Conservation (phyloP, 2,329 filamentous ascomycete genomes). For the Trichophyton mentagrophytes region DNA sequence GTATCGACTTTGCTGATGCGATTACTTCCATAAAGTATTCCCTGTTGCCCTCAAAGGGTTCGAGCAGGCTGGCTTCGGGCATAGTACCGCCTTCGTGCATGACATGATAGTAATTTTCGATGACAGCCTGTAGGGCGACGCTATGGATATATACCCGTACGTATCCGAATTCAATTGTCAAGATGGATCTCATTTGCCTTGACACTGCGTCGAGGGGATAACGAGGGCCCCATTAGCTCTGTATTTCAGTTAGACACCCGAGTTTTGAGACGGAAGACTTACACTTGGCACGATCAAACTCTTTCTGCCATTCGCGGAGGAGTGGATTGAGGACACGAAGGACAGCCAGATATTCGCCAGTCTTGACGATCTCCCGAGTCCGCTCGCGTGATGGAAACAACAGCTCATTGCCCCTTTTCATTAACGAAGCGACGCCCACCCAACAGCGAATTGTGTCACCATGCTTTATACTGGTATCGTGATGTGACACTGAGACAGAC, state of each 20-base stretch:
- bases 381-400: conserved; percentile 69
- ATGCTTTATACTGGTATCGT: conserved; percentile 13
- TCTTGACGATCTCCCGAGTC: conserved; percentile 70
- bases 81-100: conserved; percentile 9
- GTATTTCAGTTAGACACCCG: conserved; percentile 1
- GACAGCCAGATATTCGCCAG: conserved; percentile 62
- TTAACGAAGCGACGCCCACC: conserved; percentile 73
- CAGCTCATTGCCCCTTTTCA: conserved; percentile 71
- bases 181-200: conserved; percentile 33
- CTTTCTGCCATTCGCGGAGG: conserved; percentile 60
- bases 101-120: conserved; percentile 26
- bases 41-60: conserved; percentile 31
- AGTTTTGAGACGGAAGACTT: conserved; percentile 2
- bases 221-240: conserved; percentile 1
- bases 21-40: conserved; percentile 44
- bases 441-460: conserved; percentile 43
- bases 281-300: conserved; percentile 27
- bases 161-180: conserved; percentile 43
- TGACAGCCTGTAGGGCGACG: conserved; percentile 45
- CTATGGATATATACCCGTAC: conserved; percentile 33
- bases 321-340: conserved; percentile 64
- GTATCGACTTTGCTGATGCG: conserved; percentile 40
- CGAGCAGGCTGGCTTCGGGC: conserved; percentile 13
- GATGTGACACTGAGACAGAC: conserved; percentile 13
- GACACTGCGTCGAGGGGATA: conserved; percentile 44